phyloP scores from a whole-genome alignment of 345 rosid genomes.

The Carallia pectinifolia region DNA sequence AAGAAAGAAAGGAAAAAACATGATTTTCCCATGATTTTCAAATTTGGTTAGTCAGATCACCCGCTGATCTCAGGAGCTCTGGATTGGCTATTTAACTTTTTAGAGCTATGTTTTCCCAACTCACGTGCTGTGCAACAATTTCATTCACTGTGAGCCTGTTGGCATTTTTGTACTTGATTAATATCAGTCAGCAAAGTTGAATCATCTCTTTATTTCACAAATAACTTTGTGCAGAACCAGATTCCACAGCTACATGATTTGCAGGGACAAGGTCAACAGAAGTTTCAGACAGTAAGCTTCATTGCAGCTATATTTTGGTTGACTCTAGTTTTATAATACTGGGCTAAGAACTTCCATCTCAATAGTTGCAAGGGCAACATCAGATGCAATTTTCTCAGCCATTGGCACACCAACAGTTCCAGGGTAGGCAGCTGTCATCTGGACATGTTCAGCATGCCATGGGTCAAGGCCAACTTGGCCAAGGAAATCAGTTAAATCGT shows the following conservation, averaged over 20 bases:
- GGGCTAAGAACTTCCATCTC: constrained; percentile 14
- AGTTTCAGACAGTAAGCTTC: constrained; percentile 59
- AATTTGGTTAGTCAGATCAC: no score
- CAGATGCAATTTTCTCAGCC: constrained; percentile 93
- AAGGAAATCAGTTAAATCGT: constrained; percentile 70
- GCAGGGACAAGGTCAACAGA: constrained; percentile 69
- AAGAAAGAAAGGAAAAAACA: no score
- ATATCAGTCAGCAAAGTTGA: background rate
- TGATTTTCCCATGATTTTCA: no score
- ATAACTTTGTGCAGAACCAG: constrained; percentile 44
- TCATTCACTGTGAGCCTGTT: background rate
- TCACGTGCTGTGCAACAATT: background rate
- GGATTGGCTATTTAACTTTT: background rate
- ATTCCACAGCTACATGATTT: constrained; percentile 63
- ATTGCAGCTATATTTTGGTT: background rate
- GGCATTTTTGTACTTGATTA: background rate
- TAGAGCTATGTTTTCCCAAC: no score
- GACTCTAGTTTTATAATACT: background rate
- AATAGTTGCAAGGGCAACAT: constrained; percentile 71
- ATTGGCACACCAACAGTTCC: constrained; percentile 84
- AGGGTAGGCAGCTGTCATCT: constrained; percentile 72
- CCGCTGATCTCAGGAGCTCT: background rate
- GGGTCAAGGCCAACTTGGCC: constrained; percentile 85
- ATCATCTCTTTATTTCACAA: background rate
- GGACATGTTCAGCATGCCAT: constrained; percentile 77